Evolutionary conservation across 2,329 filamentous ascomycete genomes (phyloP).

Genomic region (Hymenoscyphus repandus): DNA sequence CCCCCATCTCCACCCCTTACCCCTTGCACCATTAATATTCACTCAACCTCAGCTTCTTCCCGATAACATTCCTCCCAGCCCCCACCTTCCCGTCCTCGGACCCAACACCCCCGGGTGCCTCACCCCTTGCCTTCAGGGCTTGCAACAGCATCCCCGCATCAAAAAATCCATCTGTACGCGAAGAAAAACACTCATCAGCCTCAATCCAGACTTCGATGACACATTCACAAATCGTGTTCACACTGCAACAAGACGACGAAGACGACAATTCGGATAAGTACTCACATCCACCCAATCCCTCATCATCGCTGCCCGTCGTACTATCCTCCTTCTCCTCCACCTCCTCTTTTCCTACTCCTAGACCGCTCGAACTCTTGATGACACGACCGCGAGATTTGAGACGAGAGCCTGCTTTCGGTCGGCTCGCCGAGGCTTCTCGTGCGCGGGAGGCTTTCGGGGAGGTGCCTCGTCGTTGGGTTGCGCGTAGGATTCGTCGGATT

Average conservation of each 20-base stretch:
- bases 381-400: conserved; percentile 69
- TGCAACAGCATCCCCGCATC: conserved; percentile 92
- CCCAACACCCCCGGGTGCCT: conserved; percentile 49
- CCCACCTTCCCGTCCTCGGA: conserved; percentile 56
- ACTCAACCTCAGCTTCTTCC: conserved; percentile 65
- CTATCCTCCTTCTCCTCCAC: conserved; percentile 56
- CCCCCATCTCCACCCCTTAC: not conserved
- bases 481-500: conserved; percentile 75
- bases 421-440: conserved; percentile 47
- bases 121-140: conserved; percentile 69
- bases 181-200: conserved; percentile 10
- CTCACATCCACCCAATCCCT: conserved; percentile 91
- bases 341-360: not conserved
- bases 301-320: conserved; percentile 70
- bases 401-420: conserved; percentile 34
- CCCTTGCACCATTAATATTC: conserved; percentile 49
- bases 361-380: conserved; percentile 49
- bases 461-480: conserved; percentile 53
- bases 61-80: conserved; percentile 60
- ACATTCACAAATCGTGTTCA: not conserved
- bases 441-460: conserved; percentile 49
- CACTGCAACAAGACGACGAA: too few species aligned
- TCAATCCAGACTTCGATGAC: conserved; percentile 10
- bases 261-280: conserved; percentile 28
- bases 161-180: conserved; percentile 79